Evolutionary conservation across 805 yeast species (phyloP), one percentile per base, ranked within the genome.

Genomic region (Metschnikowia colocasiae): DNA sequence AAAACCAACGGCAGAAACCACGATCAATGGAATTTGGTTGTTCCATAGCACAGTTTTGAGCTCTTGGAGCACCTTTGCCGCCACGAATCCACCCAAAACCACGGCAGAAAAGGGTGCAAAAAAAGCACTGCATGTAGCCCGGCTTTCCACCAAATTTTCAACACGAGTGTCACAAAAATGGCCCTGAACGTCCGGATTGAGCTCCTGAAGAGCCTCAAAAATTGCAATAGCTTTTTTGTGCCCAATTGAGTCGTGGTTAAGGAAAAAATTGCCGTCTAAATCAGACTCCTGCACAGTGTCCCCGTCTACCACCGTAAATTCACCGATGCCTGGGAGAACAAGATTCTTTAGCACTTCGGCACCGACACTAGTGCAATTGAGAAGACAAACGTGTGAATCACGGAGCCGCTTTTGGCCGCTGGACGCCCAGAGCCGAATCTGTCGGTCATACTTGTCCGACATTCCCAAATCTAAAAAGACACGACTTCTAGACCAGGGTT

Each of bases 381-480:
- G 56, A 2, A 89, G 62, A 46, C 89, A 78, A 3, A 90, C 73
- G 46, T 76, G 81, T 0, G 91, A 70, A 1, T 60, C 57, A 27
- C 79, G 79, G 15, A 92, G 69, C 6, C 72, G 68, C 3, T 62
- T 49, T 59, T 92, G 99, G 3, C 97, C 99, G 9, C 74, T 63
- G 0, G 76, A 58, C 1, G 87, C 90, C 98, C 98, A 92, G 13
- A 92, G 68, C 31, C 97, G 76, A 49, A 92, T 68, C 61, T 92
- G 98, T 32, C 99, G 75, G 63, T 91, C 97, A 60, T 87, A 90
- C 51, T 82, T 82, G 41, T 64, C 35, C 20, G 40, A 26, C 40
- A 40, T 40, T 13, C 5, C 31, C 35, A 32, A 18, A 18, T 32
- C 18, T 15, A 9, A 1, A 25, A 27, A 27, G 13, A 13, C 6